Conservation (phyloP, 2,329 filamentous ascomycete species). For the Hymenotorrendiella dingleyae region DNA sequence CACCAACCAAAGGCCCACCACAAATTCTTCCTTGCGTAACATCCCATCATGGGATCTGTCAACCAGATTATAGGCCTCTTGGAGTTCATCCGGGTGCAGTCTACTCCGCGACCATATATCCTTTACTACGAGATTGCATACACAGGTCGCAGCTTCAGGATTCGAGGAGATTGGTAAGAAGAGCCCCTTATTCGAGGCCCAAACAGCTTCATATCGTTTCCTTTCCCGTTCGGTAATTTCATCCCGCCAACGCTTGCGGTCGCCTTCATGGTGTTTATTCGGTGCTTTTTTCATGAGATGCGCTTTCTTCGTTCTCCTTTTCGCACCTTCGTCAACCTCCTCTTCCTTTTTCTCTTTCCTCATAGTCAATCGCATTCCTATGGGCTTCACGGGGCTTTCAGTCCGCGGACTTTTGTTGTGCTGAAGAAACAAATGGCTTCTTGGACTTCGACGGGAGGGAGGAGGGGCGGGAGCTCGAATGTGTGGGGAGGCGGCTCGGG, state of each 20-base stretch:
- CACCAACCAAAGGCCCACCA: constrained; percentile 77
- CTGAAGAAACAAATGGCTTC: constrained; percentile 31
- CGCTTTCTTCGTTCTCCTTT: constrained; percentile 47
- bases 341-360: constrained; percentile 52
- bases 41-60: constrained; percentile 49
- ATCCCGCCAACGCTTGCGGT: constrained; percentile 71
- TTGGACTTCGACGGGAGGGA: constrained; percentile 30
- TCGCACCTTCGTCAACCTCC: constrained; percentile 45
- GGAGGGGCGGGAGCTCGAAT: constrained; percentile 17
- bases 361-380: constrained; percentile 58
- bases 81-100: constrained; percentile 60
- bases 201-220: constrained; percentile 78
- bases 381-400: constrained; percentile 32
- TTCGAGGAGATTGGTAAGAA: constrained; percentile 31
- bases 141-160: constrained; percentile 37
- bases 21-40: constrained; percentile 65
- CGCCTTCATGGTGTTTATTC: constrained; percentile 68
- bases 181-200: constrained; percentile 72
- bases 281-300: constrained; percentile 59
- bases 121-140: constrained; percentile 62
- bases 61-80: constrained; percentile 73
- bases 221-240: constrained; percentile 65
- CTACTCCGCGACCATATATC: constrained; percentile 73
- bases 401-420: constrained; percentile 32
- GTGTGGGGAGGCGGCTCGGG: constrained; percentile 41